Conservation (phyloP, 371 early-diverging fungal species). For the Apophysomyces sp. region DNA sequence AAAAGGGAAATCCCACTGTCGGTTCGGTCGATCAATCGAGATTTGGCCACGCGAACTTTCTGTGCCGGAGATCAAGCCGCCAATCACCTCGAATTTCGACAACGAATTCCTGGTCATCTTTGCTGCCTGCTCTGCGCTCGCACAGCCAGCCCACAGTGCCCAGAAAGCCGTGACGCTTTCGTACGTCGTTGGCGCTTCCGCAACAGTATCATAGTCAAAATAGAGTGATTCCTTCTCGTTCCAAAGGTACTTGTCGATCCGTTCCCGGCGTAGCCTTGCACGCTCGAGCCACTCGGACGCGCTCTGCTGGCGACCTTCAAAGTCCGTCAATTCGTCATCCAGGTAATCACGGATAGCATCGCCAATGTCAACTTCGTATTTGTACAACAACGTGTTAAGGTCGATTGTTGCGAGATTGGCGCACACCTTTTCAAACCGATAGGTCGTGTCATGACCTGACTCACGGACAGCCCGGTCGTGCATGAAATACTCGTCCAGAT, state of each 20-base stretch:
- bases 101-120: conserved; percentile 53
- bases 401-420: conserved; percentile 93
- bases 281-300: conserved; percentile 55
- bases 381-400: conserved; percentile 88
- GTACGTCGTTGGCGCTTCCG: conserved; percentile 54
- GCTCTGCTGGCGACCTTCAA: conserved; percentile 39
- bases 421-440: conserved; percentile 89
- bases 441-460: conserved; percentile 97
- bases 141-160: conserved; percentile 78
- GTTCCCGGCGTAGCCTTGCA: conserved; percentile 49
- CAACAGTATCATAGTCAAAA: conserved; percentile 65
- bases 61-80: conserved; percentile 89
- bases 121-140: conserved; percentile 64
- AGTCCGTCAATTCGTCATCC: conserved; percentile 53
- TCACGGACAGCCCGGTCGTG: conserved; percentile 97
- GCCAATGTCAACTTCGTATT: conserved; percentile 92
- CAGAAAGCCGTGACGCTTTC: conserved; percentile 76
- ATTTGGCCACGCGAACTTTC: conserved; percentile 83
- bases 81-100: conserved; percentile 80
- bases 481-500: conserved; percentile 91
- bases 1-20: conserved; percentile 96
- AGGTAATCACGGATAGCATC: conserved; percentile 66
- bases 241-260: conserved; percentile 73
- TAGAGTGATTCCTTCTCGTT: conserved; percentile 55
- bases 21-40: conserved; percentile 81